Conservation (phyloP, 345 rosid genomes). For the Hibiscus syriacus region DNA sequence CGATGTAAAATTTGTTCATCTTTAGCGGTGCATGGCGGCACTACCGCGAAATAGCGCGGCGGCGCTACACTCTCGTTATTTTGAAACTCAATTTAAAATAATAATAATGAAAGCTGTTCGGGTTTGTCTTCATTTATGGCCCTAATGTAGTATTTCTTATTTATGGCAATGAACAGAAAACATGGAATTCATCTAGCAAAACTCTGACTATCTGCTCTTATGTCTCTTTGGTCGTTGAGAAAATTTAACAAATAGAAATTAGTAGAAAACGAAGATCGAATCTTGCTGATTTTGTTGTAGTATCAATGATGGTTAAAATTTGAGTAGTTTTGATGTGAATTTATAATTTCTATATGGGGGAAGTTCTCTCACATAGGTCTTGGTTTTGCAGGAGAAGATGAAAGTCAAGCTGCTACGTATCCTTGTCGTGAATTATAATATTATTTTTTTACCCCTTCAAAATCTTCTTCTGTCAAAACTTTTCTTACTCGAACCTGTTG, state of each 20-base stretch:
- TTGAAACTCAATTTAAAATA: too few species aligned
- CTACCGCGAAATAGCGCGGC: too few species aligned
- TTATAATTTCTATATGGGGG: not conserved
- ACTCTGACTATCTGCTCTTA: not conserved
- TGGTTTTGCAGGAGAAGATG: slow-evolving; percentile 33
- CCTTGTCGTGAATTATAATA: slow-evolving; percentile 22
- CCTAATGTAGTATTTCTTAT: too few species aligned
- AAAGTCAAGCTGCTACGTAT: slow-evolving; percentile 66
- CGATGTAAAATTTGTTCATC: not conserved
- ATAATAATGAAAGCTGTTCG: not conserved
- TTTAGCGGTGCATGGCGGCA: not conserved
- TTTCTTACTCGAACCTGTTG: too few species aligned
- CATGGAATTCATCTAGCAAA: not conserved
- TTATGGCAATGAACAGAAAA: not conserved
- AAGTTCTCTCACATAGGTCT: not conserved
- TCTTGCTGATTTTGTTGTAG: not conserved
- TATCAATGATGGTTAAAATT: not conserved
- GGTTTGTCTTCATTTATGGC: not conserved
- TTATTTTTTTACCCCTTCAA: not conserved
- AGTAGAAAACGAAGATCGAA: not conserved
- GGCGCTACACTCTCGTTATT: too few species aligned
- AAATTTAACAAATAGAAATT: not conserved
- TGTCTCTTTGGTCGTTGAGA: not conserved
- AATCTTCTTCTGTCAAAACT: too few species aligned
- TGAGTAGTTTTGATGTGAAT: not conserved